A percentile compares a stretch with the other conserved stretches of the same genome.
These are phyloP conservation scores for Ophiostoma pallidulum DNA, from an alignment of 2,329 filamentous ascomycete genomes.

Conservation along the genomic window DNA sequence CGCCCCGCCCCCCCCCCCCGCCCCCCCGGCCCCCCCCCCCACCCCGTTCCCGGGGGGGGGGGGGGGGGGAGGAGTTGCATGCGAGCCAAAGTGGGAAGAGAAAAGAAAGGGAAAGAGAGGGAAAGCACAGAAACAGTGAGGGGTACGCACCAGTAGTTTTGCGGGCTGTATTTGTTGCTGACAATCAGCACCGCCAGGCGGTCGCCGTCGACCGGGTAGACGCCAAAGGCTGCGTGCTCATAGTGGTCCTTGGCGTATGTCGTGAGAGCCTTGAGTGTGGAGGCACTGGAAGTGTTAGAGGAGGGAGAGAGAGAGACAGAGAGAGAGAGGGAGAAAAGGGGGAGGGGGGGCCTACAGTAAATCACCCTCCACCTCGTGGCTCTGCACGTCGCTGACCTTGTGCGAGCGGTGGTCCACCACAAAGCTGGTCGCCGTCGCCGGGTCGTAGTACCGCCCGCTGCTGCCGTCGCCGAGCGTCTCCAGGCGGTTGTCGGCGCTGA, in stretches of 20 bases:
- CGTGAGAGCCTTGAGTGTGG: conserved; percentile 66
- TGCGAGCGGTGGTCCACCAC: conserved; percentile 73
- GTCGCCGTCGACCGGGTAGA: conserved; percentile 70
- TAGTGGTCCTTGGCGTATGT: conserved; percentile 83
- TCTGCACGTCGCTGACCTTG: conserved; percentile 77
- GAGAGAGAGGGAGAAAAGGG: background rate
- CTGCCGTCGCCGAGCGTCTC: conserved; percentile 60
- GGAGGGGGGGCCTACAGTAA: conserved; percentile 56
- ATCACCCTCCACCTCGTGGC: conserved; percentile 68
- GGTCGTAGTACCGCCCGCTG: conserved; percentile 78
- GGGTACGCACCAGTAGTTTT: conserved; percentile 79
- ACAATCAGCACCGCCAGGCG: conserved; percentile 76
- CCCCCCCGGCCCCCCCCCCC: too few species aligned
- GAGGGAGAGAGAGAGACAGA: too few species aligned
- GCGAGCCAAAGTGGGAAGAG: conserved; percentile 15
- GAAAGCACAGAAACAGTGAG: background rate
- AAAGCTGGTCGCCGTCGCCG: conserved; percentile 80
- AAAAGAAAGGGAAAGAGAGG: conserved; percentile 10
- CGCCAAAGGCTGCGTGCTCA: conserved; percentile 67
- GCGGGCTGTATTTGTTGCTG: conserved; percentile 93
- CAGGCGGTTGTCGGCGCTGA: conserved; percentile 67
- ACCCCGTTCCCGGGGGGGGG: too few species aligned
- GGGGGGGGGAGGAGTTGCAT: background rate
- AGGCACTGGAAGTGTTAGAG: conserved; percentile 51
- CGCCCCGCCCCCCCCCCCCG: too few species aligned